Percentiles rank a stretch among this genome's conserved stretches.
Conservation (phyloP, 257 asterid species). For the Rauvolfia tetraphylla region DNA sequence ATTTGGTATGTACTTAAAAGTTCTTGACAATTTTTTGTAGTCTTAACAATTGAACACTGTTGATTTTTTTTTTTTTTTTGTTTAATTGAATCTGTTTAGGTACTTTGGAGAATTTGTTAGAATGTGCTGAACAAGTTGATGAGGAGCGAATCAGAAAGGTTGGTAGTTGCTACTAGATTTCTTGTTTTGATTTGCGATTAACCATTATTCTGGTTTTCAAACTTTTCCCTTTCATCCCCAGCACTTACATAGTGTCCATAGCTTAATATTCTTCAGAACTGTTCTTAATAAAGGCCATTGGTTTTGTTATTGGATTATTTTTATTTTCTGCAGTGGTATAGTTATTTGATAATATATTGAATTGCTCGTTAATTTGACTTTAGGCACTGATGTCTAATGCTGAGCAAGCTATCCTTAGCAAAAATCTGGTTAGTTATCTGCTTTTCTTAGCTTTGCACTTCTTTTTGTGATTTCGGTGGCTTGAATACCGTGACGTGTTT, state of each 20-base stretch:
- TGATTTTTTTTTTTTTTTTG: too few species aligned
- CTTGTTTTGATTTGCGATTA: not conserved
- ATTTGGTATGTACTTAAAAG: conserved; percentile 53
- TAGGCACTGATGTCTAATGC: conserved; percentile 71
- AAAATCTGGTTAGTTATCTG: conserved; percentile 49
- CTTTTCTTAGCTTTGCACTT: not conserved
- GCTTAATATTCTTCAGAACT: not conserved
- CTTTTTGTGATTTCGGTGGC: not conserved
- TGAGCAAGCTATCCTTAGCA: conserved; percentile 92
- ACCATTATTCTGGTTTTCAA: not conserved
- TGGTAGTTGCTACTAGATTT: conserved; percentile 19
- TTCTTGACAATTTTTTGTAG: conserved; percentile 1
- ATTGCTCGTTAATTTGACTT: conserved; percentile 20
- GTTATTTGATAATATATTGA: conserved; percentile 3
- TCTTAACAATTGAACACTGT: too few species aligned
- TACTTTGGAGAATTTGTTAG: conserved; percentile 79
- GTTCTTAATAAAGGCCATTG: not conserved
- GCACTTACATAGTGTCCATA: too few species aligned
- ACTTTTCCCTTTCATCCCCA: not conserved
- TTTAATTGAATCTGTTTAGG: conserved; percentile 38
- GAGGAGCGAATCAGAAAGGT: conserved; percentile 82
- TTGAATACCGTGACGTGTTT: conserved; percentile 16
- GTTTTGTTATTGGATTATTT: not conserved
- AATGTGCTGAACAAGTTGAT: conserved; percentile 66
- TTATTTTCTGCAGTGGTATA: not conserved